Evolutionary conservation across 2,329 filamentous ascomycete genomes (phyloP), one percentile per base, ranked within the genome.

Genomic region (Periconia macrospinosa): DNA sequence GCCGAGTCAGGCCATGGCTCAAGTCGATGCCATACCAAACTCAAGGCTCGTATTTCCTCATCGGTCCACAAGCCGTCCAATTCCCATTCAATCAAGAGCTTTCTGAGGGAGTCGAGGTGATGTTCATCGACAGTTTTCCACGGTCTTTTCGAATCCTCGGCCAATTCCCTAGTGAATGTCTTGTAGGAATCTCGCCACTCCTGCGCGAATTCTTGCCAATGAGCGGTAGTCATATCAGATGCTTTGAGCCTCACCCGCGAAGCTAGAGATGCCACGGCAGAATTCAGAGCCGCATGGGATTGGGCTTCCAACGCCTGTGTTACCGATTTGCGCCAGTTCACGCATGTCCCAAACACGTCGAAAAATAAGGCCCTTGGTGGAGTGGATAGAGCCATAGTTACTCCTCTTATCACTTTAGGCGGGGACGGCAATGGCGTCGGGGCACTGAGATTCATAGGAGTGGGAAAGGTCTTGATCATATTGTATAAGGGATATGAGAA

Each of bases 341-440:
- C 90, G 58, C 87, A 85, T 1, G 91, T 94, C 42, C 89, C 89
- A 71, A 92, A 92, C 63, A 91, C 83, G 74, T 92, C 89, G 66
- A 91, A 91, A 50, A 86, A 80, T 33, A 92, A 77, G 8, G 83
- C 88, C 60, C 85, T 84, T 58, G 75, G 75, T 9, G 61, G 52
- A 10, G 59, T 61, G 13, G 55, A 46, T 3, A 69, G 47, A 47
- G 65, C 55, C 69, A 72, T 72, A 2, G 49, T 64, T 30, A 59
- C 27, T 11, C 45, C 41, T 11, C 53, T 51, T 11, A 61, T 59
- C 2, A 46, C 11, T 30, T 47, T 54, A 14, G 52, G 35, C 13
- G 49, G 44, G 42, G 48, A 46, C 42, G 50, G 50, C 20, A 56
- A 35, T 15, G 47, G 50, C 41, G 47, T 50, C 37, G 54, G 54